These are phyloP conservation scores for Myxozyma melibiosi DNA, from an alignment of 805 yeast species.

Conservation along the genomic window DNA sequence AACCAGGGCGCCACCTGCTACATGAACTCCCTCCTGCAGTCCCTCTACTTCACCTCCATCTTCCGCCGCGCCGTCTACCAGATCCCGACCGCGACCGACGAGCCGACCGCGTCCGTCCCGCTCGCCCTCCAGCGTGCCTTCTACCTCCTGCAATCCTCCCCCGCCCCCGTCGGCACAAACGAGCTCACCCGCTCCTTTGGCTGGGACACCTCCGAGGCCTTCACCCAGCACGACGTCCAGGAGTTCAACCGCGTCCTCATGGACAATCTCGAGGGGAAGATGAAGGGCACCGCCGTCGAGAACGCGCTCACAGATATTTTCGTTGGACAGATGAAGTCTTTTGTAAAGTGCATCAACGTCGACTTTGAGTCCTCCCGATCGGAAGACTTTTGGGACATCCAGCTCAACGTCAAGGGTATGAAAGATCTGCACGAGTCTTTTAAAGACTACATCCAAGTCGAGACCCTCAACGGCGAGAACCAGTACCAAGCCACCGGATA, in stretches of 20 bases:
- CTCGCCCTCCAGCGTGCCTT: slow-evolving; percentile 86
- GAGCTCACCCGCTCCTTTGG: slow-evolving; percentile 93
- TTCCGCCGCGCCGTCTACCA: slow-evolving; percentile 86
- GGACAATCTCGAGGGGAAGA: slow-evolving; percentile 87
- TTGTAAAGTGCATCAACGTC: slow-evolving; percentile 87
- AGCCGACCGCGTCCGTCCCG: slow-evolving; percentile 64
- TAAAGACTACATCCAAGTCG: slow-evolving; percentile 83
- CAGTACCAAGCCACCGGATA: slow-evolving; percentile 88
- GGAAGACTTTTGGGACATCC: slow-evolving; percentile 98
- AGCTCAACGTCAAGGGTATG: slow-evolving; percentile 86
- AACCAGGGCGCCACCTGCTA: slow-evolving; percentile 99
- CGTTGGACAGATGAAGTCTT: slow-evolving; percentile 97
- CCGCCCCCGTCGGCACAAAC: slow-evolving; percentile 76
- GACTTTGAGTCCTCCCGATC: slow-evolving; percentile 87
- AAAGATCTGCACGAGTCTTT: slow-evolving; percentile 73
- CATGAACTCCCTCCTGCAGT: slow-evolving; percentile 86
- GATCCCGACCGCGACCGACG: slow-evolving; percentile 75
- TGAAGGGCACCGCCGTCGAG: slow-evolving; percentile 85
- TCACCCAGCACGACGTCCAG: slow-evolving; percentile 97
- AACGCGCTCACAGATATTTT: slow-evolving; percentile 76
- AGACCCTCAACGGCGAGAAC: slow-evolving; percentile 89
- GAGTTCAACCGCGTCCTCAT: slow-evolving; percentile 91
- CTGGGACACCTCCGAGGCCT: slow-evolving; percentile 94
- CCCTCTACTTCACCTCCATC: slow-evolving; percentile 79
- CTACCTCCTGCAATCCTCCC: slow-evolving; percentile 72